phyloP scores from a whole-genome alignment of 169 alveolate species.

The Cryptosporidium muris region DNA sequence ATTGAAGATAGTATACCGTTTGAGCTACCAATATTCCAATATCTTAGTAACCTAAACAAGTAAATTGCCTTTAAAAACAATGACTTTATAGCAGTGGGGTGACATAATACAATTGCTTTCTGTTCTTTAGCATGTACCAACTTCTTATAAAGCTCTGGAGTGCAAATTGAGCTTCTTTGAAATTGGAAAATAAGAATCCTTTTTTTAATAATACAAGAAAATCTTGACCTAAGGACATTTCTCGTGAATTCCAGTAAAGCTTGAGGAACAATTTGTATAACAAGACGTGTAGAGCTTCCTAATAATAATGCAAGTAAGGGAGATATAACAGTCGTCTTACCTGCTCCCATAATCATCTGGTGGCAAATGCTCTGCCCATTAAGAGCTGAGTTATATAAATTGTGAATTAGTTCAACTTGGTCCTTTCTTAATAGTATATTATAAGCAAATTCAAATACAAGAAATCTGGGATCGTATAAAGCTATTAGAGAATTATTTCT shows the following conservation, averaged over 20 bases:
- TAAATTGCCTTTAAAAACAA: conserved; percentile 83
- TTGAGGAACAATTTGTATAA: conserved; percentile 82
- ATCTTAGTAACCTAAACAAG: conserved; percentile 76
- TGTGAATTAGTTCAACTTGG: conserved; percentile 86
- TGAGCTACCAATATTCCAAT: conserved; percentile 32
- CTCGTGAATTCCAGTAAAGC: conserved; percentile 88
- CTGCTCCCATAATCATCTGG: conserved; percentile 94
- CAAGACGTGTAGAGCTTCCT: conserved; percentile 81
- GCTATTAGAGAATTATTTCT: conserved; percentile 7
- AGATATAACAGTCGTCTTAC: conserved; percentile 90
- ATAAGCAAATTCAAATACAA: conserved; percentile 89
- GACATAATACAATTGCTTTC: conserved; percentile 84
- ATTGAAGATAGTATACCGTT: neutral
- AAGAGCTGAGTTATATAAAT: conserved; percentile 78
- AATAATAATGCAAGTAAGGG: conserved; percentile 84
- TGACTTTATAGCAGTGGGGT: conserved; percentile 89
- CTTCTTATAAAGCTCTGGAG: conserved; percentile 82
- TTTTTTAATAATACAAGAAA: conserved; percentile 84
- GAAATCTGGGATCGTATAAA: conserved; percentile 86
- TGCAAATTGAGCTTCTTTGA: conserved; percentile 80
- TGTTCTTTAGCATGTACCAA: conserved; percentile 86
- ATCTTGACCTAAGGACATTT: conserved; percentile 83
- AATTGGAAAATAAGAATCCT: conserved; percentile 83
- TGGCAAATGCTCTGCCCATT: conserved; percentile 85
- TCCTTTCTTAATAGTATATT: conserved; percentile 84